Conservation (phyloP, 2,329 filamentous ascomycete species). For the Alternaria longipes region DNA sequence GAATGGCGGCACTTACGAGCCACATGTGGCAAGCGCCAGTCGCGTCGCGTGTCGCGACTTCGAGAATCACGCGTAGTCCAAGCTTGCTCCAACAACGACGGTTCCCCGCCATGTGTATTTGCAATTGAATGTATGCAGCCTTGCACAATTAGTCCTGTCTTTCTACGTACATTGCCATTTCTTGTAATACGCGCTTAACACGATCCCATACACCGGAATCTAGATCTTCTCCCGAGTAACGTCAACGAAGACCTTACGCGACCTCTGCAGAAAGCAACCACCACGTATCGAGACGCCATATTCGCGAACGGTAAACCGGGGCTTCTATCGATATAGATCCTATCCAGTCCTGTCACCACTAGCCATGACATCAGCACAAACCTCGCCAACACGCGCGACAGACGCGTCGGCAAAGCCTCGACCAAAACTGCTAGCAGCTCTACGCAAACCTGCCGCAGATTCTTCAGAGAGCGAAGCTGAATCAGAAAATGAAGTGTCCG, state of each 20-base stretch:
- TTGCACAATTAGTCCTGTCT: neutral
- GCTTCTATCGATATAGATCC: neutral
- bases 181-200: neutral
- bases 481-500: slow-evolving; percentile 44
- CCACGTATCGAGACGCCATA: neutral
- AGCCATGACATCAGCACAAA: neutral
- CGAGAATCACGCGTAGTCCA: slow-evolving; percentile 17
- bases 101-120: slow-evolving; percentile 23
- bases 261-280: neutral
- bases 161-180: slow-evolving; percentile 1
- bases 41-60: slow-evolving; percentile 20
- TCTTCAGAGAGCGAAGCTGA: slow-evolving; percentile 54
- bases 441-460: slow-evolving; percentile 26
- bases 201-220: neutral
- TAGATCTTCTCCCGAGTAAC: neutral
- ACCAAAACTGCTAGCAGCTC: slow-evolving; percentile 31
- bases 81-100: slow-evolving; percentile 13
- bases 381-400: slow-evolving; percentile 12
- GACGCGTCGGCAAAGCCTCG: slow-evolving; percentile 33
- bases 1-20: slow-evolving; percentile 16
- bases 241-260: neutral
- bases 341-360: neutral
- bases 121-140: slow-evolving; percentile 16
- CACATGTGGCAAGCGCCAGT: slow-evolving; percentile 22
- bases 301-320: neutral